phyloP scores from a whole-genome alignment of 371 early-diverging fungal genomes.

The Nematocida sp. region DNA sequence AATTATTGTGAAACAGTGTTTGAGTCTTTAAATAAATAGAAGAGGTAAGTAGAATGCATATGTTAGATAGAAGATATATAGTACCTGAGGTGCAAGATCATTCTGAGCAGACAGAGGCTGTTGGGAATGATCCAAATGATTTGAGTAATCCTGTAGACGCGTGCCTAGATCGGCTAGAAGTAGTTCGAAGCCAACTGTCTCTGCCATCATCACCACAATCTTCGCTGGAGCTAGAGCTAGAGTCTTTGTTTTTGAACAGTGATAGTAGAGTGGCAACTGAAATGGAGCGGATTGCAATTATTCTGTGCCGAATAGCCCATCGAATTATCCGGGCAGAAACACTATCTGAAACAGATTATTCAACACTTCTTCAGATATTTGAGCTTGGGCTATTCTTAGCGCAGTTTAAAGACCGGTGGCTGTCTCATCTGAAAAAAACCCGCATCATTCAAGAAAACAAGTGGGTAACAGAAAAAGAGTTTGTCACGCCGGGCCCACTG shows the following conservation, averaged over 20 bases:
- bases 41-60: background rate
- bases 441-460: background rate
- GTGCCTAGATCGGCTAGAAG: slow-evolving; percentile 32
- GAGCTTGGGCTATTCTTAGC: slow-evolving; percentile 54
- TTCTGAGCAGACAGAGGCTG: background rate
- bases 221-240: slow-evolving; percentile 35
- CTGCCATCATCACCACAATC: background rate
- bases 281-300: slow-evolving; percentile 52
- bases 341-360: slow-evolving; percentile 14
- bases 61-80: slow-evolving; percentile 50
- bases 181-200: slow-evolving; percentile 1
- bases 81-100: slow-evolving; percentile 38
- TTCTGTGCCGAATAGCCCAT: slow-evolving; percentile 56
- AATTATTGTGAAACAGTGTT: slow-evolving; percentile 1
- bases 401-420: slow-evolving; percentile 57
- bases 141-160: slow-evolving; percentile 8
- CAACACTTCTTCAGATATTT: slow-evolving; percentile 49
- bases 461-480: slow-evolving; percentile 13
- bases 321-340: slow-evolving; percentile 18
- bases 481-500: background rate
- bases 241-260: slow-evolving; percentile 10
- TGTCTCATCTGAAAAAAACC: slow-evolving; percentile 1
- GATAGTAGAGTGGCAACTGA: slow-evolving; percentile 30
- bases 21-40: slow-evolving; percentile 5
- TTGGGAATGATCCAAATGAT: background rate